Evolutionary conservation across 2,329 filamentous ascomycete genomes (phyloP), one percentile per base, ranked within the genome.

Genomic region (Aspergillus terreus): DNA sequence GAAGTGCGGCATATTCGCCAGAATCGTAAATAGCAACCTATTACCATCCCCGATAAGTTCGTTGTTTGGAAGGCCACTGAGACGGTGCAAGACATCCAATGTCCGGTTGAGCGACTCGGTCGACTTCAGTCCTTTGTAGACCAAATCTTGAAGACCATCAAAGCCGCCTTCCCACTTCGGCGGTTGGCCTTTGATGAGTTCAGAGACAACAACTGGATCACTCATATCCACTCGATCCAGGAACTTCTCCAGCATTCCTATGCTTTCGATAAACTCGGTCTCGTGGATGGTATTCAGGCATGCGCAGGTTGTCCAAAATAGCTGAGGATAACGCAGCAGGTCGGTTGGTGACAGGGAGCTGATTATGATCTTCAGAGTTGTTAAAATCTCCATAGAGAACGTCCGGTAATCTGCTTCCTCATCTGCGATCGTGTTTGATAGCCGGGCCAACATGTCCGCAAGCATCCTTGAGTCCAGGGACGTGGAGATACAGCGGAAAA

Each of bases 251-350:
- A 99, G 80, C 88, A 99, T 96, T 47, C 88, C 86, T 11, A 96
- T 77, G 19, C 89, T 91, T 67, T 96, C 94, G 55, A 94, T 82
- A 57, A 96, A 99, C 65, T 99, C 94, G 19, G 87, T 83, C 71
- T 99, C 95, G 58, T 97, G 95, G 64, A 97, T 95, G 0, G 94
- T 97, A 64, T 97, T 92, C 17, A 99, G 76, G 67, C 94, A 99
- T 10, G 94, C 94, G 63, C 92, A 96, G 0, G 90, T 96, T 0
- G 92, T 95, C 95, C 95, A 99, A 71, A 99, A 97, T 1, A 99
- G 77, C 64, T 97, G 92, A 1, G 94, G 94, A 58, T 96, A 96
- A n/a, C 85, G 84, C 44, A 95, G 73, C 2, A 99, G 78, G 66
- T 92, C 87, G 35, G 87, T 82, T 0, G 87, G 80, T 17, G 92